Conservation (phyloP, 371 early-diverging fungal genomes). For the Mortierella sp. region DNA sequence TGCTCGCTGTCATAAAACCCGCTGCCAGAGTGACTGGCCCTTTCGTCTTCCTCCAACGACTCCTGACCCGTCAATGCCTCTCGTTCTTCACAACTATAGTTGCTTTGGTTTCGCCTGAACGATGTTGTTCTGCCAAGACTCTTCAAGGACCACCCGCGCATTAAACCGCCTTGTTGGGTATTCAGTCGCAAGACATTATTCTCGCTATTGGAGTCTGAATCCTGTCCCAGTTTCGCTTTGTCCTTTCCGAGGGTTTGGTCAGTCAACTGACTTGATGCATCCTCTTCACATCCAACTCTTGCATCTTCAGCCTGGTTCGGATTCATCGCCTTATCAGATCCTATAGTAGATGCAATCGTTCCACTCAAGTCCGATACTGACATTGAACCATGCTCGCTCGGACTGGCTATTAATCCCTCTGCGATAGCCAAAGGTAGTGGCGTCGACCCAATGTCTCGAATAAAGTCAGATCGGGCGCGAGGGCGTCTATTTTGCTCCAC, state of each 20-base stretch:
- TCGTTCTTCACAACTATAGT: slow-evolving; percentile 19
- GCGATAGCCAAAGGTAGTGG: slow-evolving; percentile 7
- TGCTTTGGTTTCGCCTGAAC: slow-evolving; percentile 15
- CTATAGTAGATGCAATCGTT: slow-evolving; percentile 2
- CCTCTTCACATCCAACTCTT: neutral
- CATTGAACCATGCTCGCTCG: neutral
- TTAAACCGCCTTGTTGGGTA: slow-evolving; percentile 2
- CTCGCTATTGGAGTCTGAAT: neutral
- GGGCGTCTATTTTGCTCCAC: slow-evolving; percentile 2
- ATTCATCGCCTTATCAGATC: neutral
- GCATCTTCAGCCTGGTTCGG: neutral
- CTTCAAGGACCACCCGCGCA: slow-evolving; percentile 53
- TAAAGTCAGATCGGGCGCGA: slow-evolving; percentile 29
- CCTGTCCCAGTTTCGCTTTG: neutral
- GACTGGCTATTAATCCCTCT: neutral
- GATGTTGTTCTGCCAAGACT: slow-evolving; percentile 28
- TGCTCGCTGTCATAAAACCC: slow-evolving; percentile 34
- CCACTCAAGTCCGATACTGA: neutral
- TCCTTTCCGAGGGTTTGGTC: neutral
- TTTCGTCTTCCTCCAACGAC: slow-evolving; percentile 18
- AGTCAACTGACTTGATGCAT: neutral
- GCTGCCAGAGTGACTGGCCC: slow-evolving; percentile 3
- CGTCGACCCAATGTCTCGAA: slow-evolving; percentile 42
- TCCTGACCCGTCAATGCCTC: slow-evolving; percentile 22
- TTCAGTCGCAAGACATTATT: neutral